Conservation (phyloP, 305 asterid species). For the Salvia sclarea region DNA sequence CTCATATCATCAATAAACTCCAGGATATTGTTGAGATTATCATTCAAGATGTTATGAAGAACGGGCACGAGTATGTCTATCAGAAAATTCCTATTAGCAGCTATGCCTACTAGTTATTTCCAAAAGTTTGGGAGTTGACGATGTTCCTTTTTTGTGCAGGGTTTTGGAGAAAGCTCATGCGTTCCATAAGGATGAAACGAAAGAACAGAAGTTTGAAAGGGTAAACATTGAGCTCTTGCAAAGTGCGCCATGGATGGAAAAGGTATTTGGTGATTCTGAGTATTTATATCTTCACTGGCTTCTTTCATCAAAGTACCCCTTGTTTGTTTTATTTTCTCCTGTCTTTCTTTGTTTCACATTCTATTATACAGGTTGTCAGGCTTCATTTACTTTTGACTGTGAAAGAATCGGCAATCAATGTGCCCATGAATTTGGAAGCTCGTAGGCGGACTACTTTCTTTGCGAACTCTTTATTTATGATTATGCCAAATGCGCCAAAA, state of each 20-base stretch:
- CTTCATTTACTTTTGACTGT: constrained; percentile 90
- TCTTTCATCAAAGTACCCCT: constrained; percentile 7
- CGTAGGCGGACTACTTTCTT: constrained; percentile 95
- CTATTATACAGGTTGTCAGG: constrained; percentile 70
- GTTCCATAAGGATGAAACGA: constrained; percentile 45
- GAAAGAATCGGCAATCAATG: constrained; percentile 95
- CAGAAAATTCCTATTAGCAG: constrained; percentile 24
- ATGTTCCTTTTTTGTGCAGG: constrained; percentile 44
- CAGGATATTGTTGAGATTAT: constrained; percentile 94
- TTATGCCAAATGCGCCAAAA: constrained; percentile 94
- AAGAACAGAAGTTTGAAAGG: constrained; percentile 77
- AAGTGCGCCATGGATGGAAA: constrained; percentile 80
- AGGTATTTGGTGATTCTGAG: constrained; percentile 50
- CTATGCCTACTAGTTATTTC: constrained; percentile 22
- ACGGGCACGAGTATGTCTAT: constrained; percentile 67
- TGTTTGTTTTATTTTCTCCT: constrained; percentile 21
- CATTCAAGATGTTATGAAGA: constrained; percentile 79
- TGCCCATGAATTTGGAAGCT: constrained; percentile 95
- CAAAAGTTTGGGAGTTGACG: constrained; percentile 23
- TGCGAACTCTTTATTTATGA: constrained; percentile 95
- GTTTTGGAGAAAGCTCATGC: constrained; percentile 48
- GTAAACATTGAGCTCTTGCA: constrained; percentile 56
- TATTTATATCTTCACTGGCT: constrained; percentile 19
- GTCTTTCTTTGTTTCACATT: constrained; percentile 24
- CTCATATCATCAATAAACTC: constrained; percentile 77